Percentiles rank a stretch among this genome's conserved stretches.
Conservation (phyloP, 441 rosid genomes). For the Pelargonium fulgidum region DNA sequence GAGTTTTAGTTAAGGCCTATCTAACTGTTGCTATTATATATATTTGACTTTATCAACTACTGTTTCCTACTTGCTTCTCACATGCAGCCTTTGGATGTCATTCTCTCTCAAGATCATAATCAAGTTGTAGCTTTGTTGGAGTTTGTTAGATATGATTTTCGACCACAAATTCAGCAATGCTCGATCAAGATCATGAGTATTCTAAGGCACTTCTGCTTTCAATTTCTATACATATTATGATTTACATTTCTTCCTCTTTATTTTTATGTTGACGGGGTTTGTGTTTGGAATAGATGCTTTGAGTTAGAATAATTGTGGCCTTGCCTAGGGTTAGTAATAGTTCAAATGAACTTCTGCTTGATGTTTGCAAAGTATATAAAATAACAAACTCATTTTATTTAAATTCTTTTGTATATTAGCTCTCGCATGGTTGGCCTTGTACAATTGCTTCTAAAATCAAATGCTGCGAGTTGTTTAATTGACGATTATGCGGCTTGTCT, state of each 20-base stretch:
- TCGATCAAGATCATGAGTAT: slow-evolving; percentile 87
- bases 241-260: slow-evolving; percentile 9
- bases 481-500: slow-evolving; percentile 99
- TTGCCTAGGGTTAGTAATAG: slow-evolving; percentile 6
- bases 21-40: background rate
- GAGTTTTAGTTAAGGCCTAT: background rate
- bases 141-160: slow-evolving; percentile 88
- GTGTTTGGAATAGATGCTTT: background rate
- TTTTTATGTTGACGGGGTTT: slow-evolving; percentile 21
- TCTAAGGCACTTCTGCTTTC: slow-evolving; percentile 46
- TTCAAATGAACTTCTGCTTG: background rate
- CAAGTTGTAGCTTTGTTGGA: slow-evolving; percentile 78
- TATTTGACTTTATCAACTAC: background rate
- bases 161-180: slow-evolving; percentile 66
- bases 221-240: slow-evolving; percentile 11
- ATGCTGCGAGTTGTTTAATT: slow-evolving; percentile 62
- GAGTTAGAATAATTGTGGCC: slow-evolving; percentile 7
- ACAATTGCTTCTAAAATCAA: slow-evolving; percentile 66
- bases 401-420: slow-evolving; percentile 35
- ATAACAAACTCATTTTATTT: background rate
- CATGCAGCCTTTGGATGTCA: slow-evolving; percentile 86
- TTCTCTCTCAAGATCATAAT: slow-evolving; percentile 90
- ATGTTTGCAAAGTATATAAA: background rate
- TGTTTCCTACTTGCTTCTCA: slow-evolving; percentile 17
- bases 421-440: slow-evolving; percentile 91